Conservation (phyloP, 2,329 filamentous ascomycete species). For the Blumeriella jaapii region DNA sequence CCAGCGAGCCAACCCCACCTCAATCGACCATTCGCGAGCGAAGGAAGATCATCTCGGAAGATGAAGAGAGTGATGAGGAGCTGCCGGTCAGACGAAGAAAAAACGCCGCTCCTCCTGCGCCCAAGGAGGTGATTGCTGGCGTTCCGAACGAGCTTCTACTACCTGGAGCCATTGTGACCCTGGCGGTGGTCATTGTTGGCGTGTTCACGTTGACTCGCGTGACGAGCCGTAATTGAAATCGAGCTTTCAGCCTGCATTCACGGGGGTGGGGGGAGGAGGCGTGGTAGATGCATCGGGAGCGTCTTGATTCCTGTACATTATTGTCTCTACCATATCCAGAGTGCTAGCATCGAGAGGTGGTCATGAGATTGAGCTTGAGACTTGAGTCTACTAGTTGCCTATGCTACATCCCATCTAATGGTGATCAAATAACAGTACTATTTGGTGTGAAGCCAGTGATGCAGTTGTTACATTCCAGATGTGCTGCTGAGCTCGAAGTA, state of each 20-base stretch:
- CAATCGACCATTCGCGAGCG: conserved; percentile 42
- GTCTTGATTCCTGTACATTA: conserved; percentile 14
- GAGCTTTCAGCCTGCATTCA: neutral
- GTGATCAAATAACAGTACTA: too few relatives aligned
- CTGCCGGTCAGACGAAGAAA: conserved; percentile 32
- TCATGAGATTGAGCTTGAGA: conserved; percentile 4
- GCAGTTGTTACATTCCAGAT: too few relatives aligned
- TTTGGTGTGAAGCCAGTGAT: too few relatives aligned
- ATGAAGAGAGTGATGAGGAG: conserved; percentile 41
- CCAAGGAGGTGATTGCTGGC: conserved; percentile 68
- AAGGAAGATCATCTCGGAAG: conserved; percentile 34
- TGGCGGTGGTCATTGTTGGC: conserved; percentile 86
- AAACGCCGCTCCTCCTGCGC: conserved; percentile 27
- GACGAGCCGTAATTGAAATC: conserved; percentile 31
- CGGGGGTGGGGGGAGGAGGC: conserved; percentile 8
- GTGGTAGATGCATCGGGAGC: conserved; percentile 9
- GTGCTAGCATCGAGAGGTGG: conserved; percentile 4
- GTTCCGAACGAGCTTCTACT: conserved; percentile 90
- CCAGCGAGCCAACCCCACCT: conserved; percentile 39
- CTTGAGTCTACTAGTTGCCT: neutral
- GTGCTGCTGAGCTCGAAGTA: too few relatives aligned
- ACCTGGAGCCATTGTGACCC: conserved; percentile 86
- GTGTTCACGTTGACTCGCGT: conserved; percentile 81
- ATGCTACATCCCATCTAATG: too few relatives aligned
- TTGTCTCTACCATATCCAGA: conserved; percentile 4